Base-by-base conservation (phyloP, 176 grass and related monocot species). In the Aegilops speltoides region DNA sequence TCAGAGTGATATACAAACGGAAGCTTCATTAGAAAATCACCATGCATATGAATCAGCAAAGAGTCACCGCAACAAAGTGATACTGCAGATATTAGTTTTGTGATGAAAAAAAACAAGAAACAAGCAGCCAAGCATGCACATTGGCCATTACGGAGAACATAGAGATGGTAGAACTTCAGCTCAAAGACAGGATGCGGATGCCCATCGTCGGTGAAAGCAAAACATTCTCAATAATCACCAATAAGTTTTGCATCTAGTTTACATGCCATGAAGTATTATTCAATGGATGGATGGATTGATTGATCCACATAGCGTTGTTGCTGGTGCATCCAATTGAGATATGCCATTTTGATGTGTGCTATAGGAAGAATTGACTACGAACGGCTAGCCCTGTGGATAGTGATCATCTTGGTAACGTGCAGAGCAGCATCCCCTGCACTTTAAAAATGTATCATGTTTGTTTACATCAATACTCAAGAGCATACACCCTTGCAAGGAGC, bases 401-500 rank as follows among this genome's bases (percentile, higher is more conserved):
- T 2, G 40, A 37, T 25, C 34, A 22, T 22, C 67, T 66, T 81
- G 2, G 52, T 16, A 50, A 17, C 9, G 1, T 20, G 17, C 16
- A 25, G 32, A 45, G 25, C 17, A 83, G 28, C 10, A 63, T 59
- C 64, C 34, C 15, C 6, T 3, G 19, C 22, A 3, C 1, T 45
- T 73, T 6, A 24, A 7, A 82, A 82, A 52, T 70, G 64, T 10
- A 60, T 40, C 72, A 26, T 50, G 24, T 29, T 50, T 65, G 10
- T 33, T 29, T 17, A 31, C 61, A 76, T 87, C 67, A 19, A 54
- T 6, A 19, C 50, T 54, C 16, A 93, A 46, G 87, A 77, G 78
- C 87, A 82, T 46, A 69, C 75, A 72, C 52, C 81, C 77, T 93
- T 98, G 91, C 95, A 98, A 41, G 91, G 88, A 69, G 83, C 69